Evolutionary conservation across 345 rosid genomes (phyloP).

Genomic region (Isatis tinctoria): DNA sequence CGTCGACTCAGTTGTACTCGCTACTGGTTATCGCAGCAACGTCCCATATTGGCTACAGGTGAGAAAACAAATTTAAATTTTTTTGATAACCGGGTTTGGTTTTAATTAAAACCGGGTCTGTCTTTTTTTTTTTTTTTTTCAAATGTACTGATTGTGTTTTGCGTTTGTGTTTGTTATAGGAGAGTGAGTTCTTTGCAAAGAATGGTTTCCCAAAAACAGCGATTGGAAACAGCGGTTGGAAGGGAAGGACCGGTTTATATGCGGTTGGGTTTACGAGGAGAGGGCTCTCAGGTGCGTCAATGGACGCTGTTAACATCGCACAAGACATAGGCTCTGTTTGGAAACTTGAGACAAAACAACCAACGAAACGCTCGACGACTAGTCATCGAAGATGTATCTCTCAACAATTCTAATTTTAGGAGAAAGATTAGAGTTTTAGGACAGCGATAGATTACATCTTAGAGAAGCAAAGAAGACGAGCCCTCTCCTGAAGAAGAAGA

Average conservation of each 20-base stretch:
- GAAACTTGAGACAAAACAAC: conserved; percentile 72
- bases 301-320: conserved; percentile 68
- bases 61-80: conserved; percentile 10
- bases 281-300: conserved; percentile 85
- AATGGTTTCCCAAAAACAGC: conserved; percentile 62
- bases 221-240: conserved; percentile 73
- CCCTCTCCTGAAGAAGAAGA: conserved; percentile 52
- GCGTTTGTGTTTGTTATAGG: conserved; percentile 38
- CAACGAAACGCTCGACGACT: conserved; percentile 43
- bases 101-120: background rate
- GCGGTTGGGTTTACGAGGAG: conserved; percentile 92
- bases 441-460: conserved; percentile 7
- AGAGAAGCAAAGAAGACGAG: conserved; percentile 34
- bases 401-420: conserved; percentile 48
- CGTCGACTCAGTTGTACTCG: conserved; percentile 59
- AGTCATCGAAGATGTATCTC: conserved; percentile 71
- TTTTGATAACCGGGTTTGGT: conserved; percentile 2
- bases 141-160: conserved; percentile 19
- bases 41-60: conserved; percentile 77
- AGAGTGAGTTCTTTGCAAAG: conserved; percentile 71
- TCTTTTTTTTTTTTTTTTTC: background rate
- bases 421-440: conserved; percentile 19
- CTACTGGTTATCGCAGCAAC: conserved; percentile 79
- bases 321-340: conserved; percentile 73
- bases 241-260: conserved; percentile 71